Percentiles rank a stretch among this genome's conserved stretches.
Conservation (phyloP, 108 stramenopile genomes). For the Fistulifera solaris region DNA sequence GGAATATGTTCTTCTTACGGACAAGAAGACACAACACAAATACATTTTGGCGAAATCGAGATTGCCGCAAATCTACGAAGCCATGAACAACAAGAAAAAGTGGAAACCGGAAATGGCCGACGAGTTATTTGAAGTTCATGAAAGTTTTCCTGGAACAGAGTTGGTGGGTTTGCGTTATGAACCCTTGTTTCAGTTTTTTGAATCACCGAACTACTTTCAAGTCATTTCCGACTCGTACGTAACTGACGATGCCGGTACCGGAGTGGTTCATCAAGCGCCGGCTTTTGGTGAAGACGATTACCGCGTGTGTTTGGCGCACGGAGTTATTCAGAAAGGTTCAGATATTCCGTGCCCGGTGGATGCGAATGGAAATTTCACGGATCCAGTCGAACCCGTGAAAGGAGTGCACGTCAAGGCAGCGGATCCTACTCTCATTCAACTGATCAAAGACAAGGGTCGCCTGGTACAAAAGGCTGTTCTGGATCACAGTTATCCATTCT, state of each 20-base stretch:
- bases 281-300: slow-evolving; percentile 99
- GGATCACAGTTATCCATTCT: slow-evolving; percentile 97
- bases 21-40: slow-evolving; percentile 65
- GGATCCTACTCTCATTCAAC: slow-evolving; percentile 82
- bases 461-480: slow-evolving; percentile 89
- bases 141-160: slow-evolving; percentile 68
- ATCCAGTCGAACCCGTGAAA: slow-evolving; percentile 70
- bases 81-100: slow-evolving; percentile 90
- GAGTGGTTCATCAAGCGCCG: slow-evolving; percentile 99
- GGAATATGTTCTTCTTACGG: slow-evolving; percentile 90
- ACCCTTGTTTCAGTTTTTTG: slow-evolving; percentile 92
- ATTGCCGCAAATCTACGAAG: slow-evolving; percentile 86
- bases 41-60: slow-evolving; percentile 87
- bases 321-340: slow-evolving; percentile 85
- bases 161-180: slow-evolving; percentile 88
- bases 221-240: slow-evolving; percentile 92
- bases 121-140: slow-evolving; percentile 70
- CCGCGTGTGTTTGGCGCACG: slow-evolving; percentile 94
- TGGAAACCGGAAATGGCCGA: slow-evolving; percentile 89
- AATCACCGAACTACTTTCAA: slow-evolving; percentile 61
- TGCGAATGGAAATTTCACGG: slow-evolving; percentile 87
- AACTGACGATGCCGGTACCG: slow-evolving; percentile 98
- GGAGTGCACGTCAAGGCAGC: slow-evolving; percentile 94
- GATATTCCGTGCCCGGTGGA: slow-evolving; percentile 96
- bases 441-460: slow-evolving; percentile 80